Conservation (phyloP, 2,329 filamentous ascomycete genomes). For the Emergomyces pasteurianus region DNA sequence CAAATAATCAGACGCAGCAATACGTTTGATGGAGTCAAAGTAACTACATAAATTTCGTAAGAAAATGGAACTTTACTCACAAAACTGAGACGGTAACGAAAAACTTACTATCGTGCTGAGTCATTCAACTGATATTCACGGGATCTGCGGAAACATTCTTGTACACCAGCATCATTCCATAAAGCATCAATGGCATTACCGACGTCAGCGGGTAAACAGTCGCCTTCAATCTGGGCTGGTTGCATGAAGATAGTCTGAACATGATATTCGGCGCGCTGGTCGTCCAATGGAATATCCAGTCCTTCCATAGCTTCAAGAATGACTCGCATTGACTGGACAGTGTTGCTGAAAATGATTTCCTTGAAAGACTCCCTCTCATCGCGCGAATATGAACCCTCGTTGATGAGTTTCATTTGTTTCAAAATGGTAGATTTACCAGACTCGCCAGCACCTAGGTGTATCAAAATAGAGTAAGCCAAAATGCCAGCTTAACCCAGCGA, state of each 20-base stretch:
- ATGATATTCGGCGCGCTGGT: conserved; percentile 89
- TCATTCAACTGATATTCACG: conserved; percentile 95
- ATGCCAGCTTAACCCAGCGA: neutral
- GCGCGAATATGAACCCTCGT: conserved; percentile 96
- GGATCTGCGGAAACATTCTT: conserved; percentile 90
- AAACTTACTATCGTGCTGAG: conserved; percentile 81
- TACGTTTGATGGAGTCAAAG: conserved; percentile 89
- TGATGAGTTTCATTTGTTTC: conserved; percentile 98
- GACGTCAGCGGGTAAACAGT: conserved; percentile 86
- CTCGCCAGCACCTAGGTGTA: conserved; percentile 75
- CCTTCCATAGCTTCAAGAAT: conserved; percentile 59
- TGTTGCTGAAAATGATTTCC: conserved; percentile 62
- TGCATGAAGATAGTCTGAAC: conserved; percentile 99
- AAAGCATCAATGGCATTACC: conserved; percentile 83
- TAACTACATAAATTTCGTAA: conserved; percentile 50
- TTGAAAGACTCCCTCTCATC: conserved; percentile 64
- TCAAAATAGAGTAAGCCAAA: conserved; percentile 7
- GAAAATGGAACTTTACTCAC: conserved; percentile 10
- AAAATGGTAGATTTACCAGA: conserved; percentile 90
- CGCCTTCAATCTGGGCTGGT: conserved; percentile 89
- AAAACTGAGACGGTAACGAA: neutral
- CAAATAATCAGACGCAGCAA: conserved; percentile 82
- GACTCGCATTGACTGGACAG: conserved; percentile 58
- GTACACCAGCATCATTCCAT: conserved; percentile 86
- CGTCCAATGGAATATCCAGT: conserved; percentile 69